Evolutionary conservation across 768 basidiomycete genomes (phyloP).

Genomic region (Rhodosporidiobolus odoratus): DNA sequence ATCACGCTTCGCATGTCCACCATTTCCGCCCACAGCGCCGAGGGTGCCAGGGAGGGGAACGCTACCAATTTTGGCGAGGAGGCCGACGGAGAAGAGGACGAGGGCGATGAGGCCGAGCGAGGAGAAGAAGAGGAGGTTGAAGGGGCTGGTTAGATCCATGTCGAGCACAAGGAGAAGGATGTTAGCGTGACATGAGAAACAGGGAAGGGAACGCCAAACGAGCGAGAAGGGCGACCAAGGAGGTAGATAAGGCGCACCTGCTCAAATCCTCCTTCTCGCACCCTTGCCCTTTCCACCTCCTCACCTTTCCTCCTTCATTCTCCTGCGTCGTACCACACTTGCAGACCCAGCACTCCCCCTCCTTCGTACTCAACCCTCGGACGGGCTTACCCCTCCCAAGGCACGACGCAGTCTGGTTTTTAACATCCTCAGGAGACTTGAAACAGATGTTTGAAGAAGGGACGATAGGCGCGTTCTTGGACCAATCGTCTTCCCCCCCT

Average conservation of each 20-base stretch:
- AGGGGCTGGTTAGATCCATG: neutral
- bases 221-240: neutral
- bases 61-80: slow-evolving; percentile 21
- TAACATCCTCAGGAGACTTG: neutral
- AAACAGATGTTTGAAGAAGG: slow-evolving; percentile 27
- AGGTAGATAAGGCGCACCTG: slow-evolving; percentile 5
- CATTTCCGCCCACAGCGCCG: slow-evolving; percentile 14
- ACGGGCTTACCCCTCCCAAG: slow-evolving; percentile 21
- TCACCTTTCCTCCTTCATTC: slow-evolving; percentile 15
- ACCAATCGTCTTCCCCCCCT: neutral
- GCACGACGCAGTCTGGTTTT: slow-evolving; percentile 31
- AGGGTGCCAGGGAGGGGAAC: slow-evolving; percentile 34
- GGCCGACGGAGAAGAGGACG: slow-evolving; percentile 10
- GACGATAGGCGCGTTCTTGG: slow-evolving; percentile 7
- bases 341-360: slow-evolving; percentile 38
- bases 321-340: slow-evolving; percentile 24
- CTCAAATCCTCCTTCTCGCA: slow-evolving; percentile 39
- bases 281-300: slow-evolving; percentile 32
- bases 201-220: neutral
- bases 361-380: slow-evolving; percentile 15
- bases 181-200: neutral
- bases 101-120: slow-evolving; percentile 13
- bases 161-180: neutral
- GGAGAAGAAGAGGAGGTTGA: slow-evolving; percentile 31
- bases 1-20: slow-evolving; percentile 14